Evolutionary conservation across 2,329 filamentous ascomycete genomes (phyloP), one percentile per base, ranked within the genome.

Genomic region (Aspergillus brasiliensis): DNA sequence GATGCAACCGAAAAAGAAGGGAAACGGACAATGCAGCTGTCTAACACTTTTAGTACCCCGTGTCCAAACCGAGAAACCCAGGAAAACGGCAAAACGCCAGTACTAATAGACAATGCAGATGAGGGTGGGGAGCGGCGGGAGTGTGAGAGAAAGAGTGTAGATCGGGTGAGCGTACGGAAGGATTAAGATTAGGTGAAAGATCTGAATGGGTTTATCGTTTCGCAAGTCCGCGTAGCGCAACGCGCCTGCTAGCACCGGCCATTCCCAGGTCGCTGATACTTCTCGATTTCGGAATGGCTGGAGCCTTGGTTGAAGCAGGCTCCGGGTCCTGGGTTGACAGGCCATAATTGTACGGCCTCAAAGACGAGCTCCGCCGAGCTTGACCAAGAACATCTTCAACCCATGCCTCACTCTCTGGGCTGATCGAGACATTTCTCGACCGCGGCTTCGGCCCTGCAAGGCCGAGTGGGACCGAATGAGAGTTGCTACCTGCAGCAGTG

Each of bases 401-500:
- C 79, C 79, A 81, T 1, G 78, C 78, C 63, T 81, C 78, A 60
- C 78, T 78, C 51, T 80, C 76, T 3, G 77, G 76, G 21, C 71
- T 79, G 66, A 79, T 79, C 5, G 77, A 76, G 27, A 75, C 69
- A 27, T 72, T 73, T 58, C 77, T 72, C 19, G 70, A 74, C 37
- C 71, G 73, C 21, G 74, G 77, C 49, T 73, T 79, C 2, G 79
- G 79, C 0, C 79, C 79, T 11, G 79, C 79, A 25, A 79, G 75
- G 25, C 79, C 79, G 5, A 81, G 72, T 6, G 79, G 79, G 0
- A 77, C 76, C 25, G 76, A 71, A 13, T 63, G 66, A 44, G 60
- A 57, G 48, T 62, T 60, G 31, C 59, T 56, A 23, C 54, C 56
- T 7, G 63, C 51, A n/a, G 58, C 59, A 21, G 65, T 56, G 13